Percentiles rank a stretch among this genome's conserved stretches.
Evolutionary conservation across 2,329 filamentous ascomycete species (phyloP).

Genomic region (Alternaria metachromatica): DNA sequence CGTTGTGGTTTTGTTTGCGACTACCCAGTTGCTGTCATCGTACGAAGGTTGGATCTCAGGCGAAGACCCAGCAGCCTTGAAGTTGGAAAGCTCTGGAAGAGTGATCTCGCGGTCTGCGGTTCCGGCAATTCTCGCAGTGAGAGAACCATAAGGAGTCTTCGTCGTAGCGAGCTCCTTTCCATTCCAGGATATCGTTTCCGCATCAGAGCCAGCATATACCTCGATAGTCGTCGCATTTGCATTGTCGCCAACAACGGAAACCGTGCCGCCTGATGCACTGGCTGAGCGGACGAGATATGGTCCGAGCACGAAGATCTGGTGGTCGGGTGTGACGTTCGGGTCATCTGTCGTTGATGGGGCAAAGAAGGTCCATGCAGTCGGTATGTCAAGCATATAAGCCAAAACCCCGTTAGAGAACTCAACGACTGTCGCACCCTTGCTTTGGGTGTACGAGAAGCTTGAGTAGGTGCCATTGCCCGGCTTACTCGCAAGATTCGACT

Average conservation of each 20-base stretch:
- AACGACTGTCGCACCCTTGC: slow-evolving; percentile 54
- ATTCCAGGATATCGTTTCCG: slow-evolving; percentile 54
- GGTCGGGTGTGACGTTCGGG: slow-evolving; percentile 53
- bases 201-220: slow-evolving; percentile 39
- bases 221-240: slow-evolving; percentile 53
- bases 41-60: slow-evolving; percentile 57
- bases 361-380: slow-evolving; percentile 64
- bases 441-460: slow-evolving; percentile 57
- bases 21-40: slow-evolving; percentile 60
- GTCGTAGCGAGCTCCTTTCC: slow-evolving; percentile 49
- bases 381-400: slow-evolving; percentile 60
- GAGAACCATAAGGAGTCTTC: slow-evolving; percentile 54
- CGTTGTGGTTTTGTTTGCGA: slow-evolving; percentile 59
- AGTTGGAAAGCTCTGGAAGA: slow-evolving; percentile 55
- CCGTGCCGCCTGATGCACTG: slow-evolving; percentile 43
- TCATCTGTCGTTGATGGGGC: slow-evolving; percentile 57
- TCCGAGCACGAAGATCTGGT: slow-evolving; percentile 51
- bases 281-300: slow-evolving; percentile 50
- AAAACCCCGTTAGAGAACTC: slow-evolving; percentile 59
- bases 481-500: slow-evolving; percentile 45
- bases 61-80: slow-evolving; percentile 59
- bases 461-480: slow-evolving; percentile 20
- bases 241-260: slow-evolving; percentile 59
- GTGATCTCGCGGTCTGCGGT: slow-evolving; percentile 48
- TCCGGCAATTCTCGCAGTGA: slow-evolving; percentile 52